Base-by-base conservation (phyloP, 345 rosid genomes). In the Hevea brasiliensis region DNA sequence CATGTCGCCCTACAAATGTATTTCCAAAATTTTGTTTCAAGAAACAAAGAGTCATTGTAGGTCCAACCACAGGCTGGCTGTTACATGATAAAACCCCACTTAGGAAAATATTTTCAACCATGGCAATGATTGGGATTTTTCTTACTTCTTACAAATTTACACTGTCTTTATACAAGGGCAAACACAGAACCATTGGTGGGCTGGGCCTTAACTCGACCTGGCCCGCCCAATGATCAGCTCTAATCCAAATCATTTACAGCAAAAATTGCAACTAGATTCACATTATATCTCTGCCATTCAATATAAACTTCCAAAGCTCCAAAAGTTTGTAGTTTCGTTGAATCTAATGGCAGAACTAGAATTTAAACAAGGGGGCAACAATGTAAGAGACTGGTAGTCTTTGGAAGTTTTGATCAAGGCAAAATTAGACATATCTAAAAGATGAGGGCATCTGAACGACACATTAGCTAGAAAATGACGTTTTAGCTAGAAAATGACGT, bases 51-150 rank as follows among this genome's bases (percentile, higher is more conserved):
- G 26, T 13, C 26, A 44, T 45, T 65, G 55, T 65, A 24, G 68
- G 68, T 65, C 54, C 54, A 44, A 44, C 20, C 12, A 12, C 37
- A 45, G 45, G 68, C 53, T 65, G 68, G 68, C 32, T 65, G 20
- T 24, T 65, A 23, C n/a, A 55, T 55, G 29, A 8, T 18, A 9
- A 8, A 50, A 15, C 45, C 27, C 42, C 27, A 35, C 29, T 50
- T 12, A 12, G 9, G 6, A 20, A 37, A 68, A 68, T 51, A 45
- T 53, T 53, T 53, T n/a, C 20, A 35, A 11, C 6, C 58, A 53
- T 27, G 15, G 6, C 47, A 67, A 29, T 62, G 3, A 41, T 40
- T 42, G 21, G 13, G 21, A 7, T 4, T 64, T n/a, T 21, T 42
- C 17, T 21, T 64, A 9, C 13, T 2, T 21, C 23, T 64, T 42